Evolutionary conservation across 495 filamentous ascomycete species (phyloP), one percentile per base, ranked within the genome.

Genomic region (Choiromyces venosus): DNA sequence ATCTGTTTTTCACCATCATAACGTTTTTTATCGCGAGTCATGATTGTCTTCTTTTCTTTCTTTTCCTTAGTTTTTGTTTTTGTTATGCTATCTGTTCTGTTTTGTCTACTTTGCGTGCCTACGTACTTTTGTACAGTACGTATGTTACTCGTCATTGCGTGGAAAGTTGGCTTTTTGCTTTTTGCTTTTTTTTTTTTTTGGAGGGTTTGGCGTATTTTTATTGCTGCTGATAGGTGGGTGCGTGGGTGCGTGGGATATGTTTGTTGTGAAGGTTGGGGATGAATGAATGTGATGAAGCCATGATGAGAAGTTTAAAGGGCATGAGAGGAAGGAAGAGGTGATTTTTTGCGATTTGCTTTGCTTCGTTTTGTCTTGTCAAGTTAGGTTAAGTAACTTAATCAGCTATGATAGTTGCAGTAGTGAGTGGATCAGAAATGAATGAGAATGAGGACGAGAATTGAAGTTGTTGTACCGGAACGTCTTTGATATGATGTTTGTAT

Each of bases 291-390:
- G n/a, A n/a, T n/a, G n/a, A n/a, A n/a, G n/a, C n/a, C n/a, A 42
- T 18, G 52, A 29, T 29, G 52, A 56, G 12, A 12, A 56, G 46
- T 29, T 61, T n/a, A n/a, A 67, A 65, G 74, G 71, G 67, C 81
- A 81, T 73, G 3, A 65, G 29, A 61, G 70, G 35, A n/a, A 73
- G 69, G 66, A 74, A 71, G 16, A 71, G 74, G 3, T n/a, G n/a
- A n/a, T n/a, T n/a, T n/a, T n/a, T n/a, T n/a, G n/a, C n/a, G n/a
- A n/a, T n/a, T n/a, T n/a, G n/a, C n/a, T n/a, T n/a, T n/a, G n/a
- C n/a, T n/a, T n/a, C n/a, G n/a, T n/a, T n/a, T n/a, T n/a, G n/a
- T n/a, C n/a, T n/a, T n/a, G n/a, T n/a, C n/a, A n/a, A n/a, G n/a
- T n/a, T n/a, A n/a, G n/a, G n/a, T n/a, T n/a, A n/a, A n/a, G n/a